These are phyloP conservation scores for Saccharomyces hybrid DNA, from an alignment of 1,139 yeast species.

Conservation along the genomic window DNA sequence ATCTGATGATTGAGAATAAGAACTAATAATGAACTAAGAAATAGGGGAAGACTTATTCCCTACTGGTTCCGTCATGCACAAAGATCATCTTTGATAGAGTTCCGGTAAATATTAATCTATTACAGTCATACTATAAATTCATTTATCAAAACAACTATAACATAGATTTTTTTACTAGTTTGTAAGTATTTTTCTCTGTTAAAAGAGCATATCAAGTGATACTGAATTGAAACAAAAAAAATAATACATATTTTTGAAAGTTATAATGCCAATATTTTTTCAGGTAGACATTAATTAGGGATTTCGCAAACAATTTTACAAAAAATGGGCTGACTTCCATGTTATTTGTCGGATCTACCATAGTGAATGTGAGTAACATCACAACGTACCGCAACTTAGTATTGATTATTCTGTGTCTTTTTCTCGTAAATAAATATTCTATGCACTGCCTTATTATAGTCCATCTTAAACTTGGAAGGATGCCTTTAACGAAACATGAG, in stretches of 20 bases:
- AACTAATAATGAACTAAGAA: neutral
- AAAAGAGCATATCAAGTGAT: neutral
- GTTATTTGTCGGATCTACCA: neutral
- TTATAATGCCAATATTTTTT: neutral
- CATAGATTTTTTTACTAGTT: neutral
- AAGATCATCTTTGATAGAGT: neutral
- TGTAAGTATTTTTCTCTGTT: neutral
- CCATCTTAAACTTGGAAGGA: slow-evolving; percentile 25
- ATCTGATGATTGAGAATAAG: slow-evolving; percentile 1
- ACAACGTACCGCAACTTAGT: neutral
- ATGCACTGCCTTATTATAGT: slow-evolving; percentile 22
- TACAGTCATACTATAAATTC: neutral
- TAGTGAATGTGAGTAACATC: neutral
- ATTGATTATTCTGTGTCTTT: neutral
- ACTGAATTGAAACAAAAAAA: neutral
- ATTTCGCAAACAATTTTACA: neutral
- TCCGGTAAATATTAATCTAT: neutral
- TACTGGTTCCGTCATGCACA: neutral
- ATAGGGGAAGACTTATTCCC: neutral
- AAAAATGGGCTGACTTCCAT: neutral
- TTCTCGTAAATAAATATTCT: slow-evolving; percentile 5
- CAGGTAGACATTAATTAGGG: neutral
- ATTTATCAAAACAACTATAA: neutral
- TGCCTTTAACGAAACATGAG: slow-evolving; percentile 18
- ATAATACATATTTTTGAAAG: neutral